These are phyloP conservation scores for Microstegium vimineum DNA, from an alignment of 176 grass and related monocot genomes.

Conservation along the genomic window DNA sequence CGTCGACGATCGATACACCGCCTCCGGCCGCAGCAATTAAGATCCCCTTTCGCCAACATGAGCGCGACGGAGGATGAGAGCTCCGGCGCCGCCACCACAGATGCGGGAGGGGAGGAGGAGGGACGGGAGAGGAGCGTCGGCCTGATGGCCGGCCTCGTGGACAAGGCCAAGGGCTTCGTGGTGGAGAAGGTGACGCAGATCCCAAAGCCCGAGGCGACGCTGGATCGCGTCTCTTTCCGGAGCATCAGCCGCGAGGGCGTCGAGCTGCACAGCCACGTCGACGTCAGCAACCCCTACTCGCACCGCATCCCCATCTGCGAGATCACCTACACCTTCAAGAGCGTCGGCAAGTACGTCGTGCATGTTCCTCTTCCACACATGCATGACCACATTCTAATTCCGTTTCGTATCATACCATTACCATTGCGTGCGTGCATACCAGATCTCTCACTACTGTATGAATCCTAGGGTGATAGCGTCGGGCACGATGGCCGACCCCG, in stretches of 20 bases:
- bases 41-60: background rate
- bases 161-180: constrained; percentile 94
- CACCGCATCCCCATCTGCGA: constrained; percentile 78
- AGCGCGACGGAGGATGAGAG: constrained; percentile 10
- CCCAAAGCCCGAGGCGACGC: constrained; percentile 77
- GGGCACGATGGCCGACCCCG: constrained; percentile 72
- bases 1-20: background rate
- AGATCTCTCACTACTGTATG: background rate
- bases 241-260: constrained; percentile 59
- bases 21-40: background rate
- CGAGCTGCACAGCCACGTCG: constrained; percentile 71
- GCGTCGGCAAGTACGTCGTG: constrained; percentile 41
- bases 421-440: background rate
- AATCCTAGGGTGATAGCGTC: constrained; percentile 46
- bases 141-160: constrained; percentile 35
- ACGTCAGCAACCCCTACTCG: constrained; percentile 73
- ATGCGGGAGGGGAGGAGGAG: background rate
- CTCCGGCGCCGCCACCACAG: background rate
- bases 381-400: background rate
- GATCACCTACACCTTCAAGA: constrained; percentile 68
- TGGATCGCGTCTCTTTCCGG: constrained; percentile 46
- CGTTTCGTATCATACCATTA: background rate
- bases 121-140: background rate
- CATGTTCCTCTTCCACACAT: background rate
- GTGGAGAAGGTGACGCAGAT: constrained; percentile 74